Base-by-base conservation (phyloP, 31 red algal genomes). In the Odonthalia washingtoniensis region DNA sequence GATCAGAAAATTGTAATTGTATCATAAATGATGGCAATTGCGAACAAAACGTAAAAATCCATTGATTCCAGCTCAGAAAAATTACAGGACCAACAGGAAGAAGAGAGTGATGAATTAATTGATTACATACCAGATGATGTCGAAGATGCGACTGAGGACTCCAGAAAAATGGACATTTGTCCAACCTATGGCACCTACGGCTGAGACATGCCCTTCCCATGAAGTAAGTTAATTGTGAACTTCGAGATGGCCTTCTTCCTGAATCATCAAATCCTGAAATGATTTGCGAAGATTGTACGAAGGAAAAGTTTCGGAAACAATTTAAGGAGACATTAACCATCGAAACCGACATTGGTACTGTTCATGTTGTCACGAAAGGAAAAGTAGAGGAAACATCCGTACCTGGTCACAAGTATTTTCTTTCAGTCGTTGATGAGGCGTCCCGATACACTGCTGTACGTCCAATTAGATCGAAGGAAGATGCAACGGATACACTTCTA, bases 341-440 rank as follows among this genome's bases (percentile, higher is more conserved):
- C 26, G 77, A 69, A 69, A 57, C 0, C 24, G 42, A 38, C 12
- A 28, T 62, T 33, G 86, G 86, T 34, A 17, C 40, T 4, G 40
- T 81, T 18, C 86, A 89, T 46, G 49, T 72, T 18, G 86, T 81
- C 65, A 40, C 66, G 0, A 62, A 49, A 0, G 76, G 86, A 5
- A 46, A 49, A 81, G 64, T 89, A 4, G 40, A 80, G 21, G 40
- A 75, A 3, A 34, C 4, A n/a, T 49, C 76, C 0, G 31, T 35
- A 24, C 49, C 70, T 60, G 52, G 34, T 3, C 35, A 46, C 0
- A 18, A 43, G 1, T 89, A 89, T 17, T 89, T 89, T 43, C 41
- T 63, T 33, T 81, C 86, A 5, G 46, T 89, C 28, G 76, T 81
- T 16, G 77, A 89, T 30, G 86, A 75, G 66, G 74, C 45, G 27